Evolutionary conservation across 2,329 filamentous ascomycete genomes (phyloP).

Genomic region (Thermothelomyces thermophilus): DNA sequence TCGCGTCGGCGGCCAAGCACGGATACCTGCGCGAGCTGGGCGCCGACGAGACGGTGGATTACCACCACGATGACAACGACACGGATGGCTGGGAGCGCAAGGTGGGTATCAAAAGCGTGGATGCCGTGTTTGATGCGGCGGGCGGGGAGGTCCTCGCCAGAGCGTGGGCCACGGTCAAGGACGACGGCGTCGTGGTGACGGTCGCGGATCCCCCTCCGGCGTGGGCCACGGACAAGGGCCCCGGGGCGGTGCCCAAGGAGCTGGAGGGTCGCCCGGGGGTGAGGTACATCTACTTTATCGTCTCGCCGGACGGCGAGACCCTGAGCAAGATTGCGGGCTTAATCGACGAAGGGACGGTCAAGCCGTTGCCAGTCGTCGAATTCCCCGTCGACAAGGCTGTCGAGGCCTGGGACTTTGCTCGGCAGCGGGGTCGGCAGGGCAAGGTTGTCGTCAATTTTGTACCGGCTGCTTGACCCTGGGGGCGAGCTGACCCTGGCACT

Average conservation of each 20-base stretch:
- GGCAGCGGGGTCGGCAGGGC: slow-evolving; percentile 20
- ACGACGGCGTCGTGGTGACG: slow-evolving; percentile 29
- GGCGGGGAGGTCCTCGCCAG: slow-evolving; percentile 27
- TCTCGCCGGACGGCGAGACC: slow-evolving; percentile 21
- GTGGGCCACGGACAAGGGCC: slow-evolving; percentile 27
- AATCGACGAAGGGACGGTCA: slow-evolving; percentile 23
- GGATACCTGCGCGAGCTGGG: slow-evolving; percentile 21
- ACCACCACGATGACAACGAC: slow-evolving; percentile 1
- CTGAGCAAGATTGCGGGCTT: slow-evolving; percentile 20
- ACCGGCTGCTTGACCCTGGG: neutral
- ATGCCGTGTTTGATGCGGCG: slow-evolving; percentile 30
- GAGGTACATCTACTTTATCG: slow-evolving; percentile 28
- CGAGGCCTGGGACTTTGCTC: slow-evolving; percentile 26
- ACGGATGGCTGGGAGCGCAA: slow-evolving; percentile 23
- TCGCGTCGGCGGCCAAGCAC: slow-evolving; percentile 26
- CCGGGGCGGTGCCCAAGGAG: slow-evolving; percentile 17
- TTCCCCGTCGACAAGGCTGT: slow-evolving; percentile 24
- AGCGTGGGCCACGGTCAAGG: slow-evolving; percentile 28
- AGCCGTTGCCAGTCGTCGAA: slow-evolving; percentile 20
- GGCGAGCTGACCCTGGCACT: too few species aligned
- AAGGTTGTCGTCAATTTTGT: slow-evolving; percentile 29
- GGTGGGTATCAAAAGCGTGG: slow-evolving; percentile 20
- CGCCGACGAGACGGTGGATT: slow-evolving; percentile 26
- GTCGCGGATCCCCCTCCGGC: slow-evolving; percentile 31
- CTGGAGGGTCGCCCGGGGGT: slow-evolving; percentile 18